These are phyloP conservation scores for Rhynchospora tenuis DNA, from an alignment of 176 grass and related monocot species.

Conservation along the genomic window DNA sequence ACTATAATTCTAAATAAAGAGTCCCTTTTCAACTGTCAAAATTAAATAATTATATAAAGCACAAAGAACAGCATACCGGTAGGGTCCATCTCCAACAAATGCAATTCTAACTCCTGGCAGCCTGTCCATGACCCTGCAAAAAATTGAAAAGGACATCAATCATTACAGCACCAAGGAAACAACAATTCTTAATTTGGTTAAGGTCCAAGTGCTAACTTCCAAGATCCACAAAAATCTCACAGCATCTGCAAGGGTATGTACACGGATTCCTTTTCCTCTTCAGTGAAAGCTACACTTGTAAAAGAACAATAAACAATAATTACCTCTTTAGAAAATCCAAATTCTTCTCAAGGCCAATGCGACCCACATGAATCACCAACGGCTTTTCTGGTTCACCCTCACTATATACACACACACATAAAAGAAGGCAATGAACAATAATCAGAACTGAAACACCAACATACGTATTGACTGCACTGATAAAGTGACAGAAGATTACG, in stretches of 20 bases:
- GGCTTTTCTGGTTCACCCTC: conserved; percentile 89
- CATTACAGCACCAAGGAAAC: conserved; percentile 17
- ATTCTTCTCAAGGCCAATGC: conserved; percentile 90
- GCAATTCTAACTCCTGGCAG: conserved; percentile 86
- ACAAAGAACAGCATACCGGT: conserved; percentile 44
- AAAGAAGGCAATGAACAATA: conserved; percentile 21
- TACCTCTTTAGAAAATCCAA: conserved; percentile 98
- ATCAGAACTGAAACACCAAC: background rate
- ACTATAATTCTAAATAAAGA: background rate
- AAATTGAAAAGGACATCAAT: conserved; percentile 26
- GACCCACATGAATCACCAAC: conserved; percentile 91
- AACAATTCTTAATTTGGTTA: conserved; percentile 9
- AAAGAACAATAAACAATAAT: conserved; percentile 5
- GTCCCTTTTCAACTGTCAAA: background rate
- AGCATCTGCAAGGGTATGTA: background rate
- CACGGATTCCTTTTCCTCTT: conserved; percentile 3
- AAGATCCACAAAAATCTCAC: conserved; percentile 1
- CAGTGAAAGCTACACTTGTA: background rate
- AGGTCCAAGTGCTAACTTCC: background rate
- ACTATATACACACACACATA: conserved; percentile 29
- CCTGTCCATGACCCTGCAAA: conserved; percentile 78
- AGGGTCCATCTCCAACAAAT: conserved; percentile 85
- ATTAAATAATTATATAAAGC: conserved; percentile 9
- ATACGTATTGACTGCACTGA: background rate
- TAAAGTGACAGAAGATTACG: conserved; percentile 35